A percentile compares a stretch with the other conserved stretches of the same genome.
Evolutionary conservation across 2,329 filamentous ascomycete genomes (phyloP).

Genomic region (Fusarium sp.): DNA sequence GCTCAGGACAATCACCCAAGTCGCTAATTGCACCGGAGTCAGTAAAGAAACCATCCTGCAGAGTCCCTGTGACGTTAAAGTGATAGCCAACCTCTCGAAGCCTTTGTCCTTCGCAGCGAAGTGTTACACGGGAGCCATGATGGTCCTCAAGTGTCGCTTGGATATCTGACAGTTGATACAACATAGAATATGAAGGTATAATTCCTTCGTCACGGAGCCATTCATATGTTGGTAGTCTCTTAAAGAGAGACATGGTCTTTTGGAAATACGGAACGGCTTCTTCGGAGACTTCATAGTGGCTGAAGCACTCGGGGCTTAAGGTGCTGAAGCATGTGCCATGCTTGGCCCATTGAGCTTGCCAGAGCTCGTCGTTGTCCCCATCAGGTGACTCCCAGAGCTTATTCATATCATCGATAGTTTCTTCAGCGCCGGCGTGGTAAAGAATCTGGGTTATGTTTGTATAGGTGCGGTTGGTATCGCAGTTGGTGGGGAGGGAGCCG

Average conservation of each 20-base stretch:
- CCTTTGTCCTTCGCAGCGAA: conserved; percentile 12
- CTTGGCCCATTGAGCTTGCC: conserved; percentile 16
- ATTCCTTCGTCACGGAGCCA: conserved; percentile 27
- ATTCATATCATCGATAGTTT: conserved; percentile 8
- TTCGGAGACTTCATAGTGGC: conserved; percentile 10
- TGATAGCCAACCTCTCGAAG: conserved; percentile 18
- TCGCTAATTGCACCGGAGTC: conserved; percentile 2
- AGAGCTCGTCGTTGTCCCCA: conserved; percentile 8
- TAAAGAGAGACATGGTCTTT: conserved; percentile 17
- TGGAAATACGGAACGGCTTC: conserved; percentile 25
- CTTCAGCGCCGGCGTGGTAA: conserved; percentile 16
- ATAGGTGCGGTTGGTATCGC: conserved; percentile 29
- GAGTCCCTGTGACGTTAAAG: conserved; percentile 22
- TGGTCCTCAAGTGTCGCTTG: conserved; percentile 10
- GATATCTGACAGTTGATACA: conserved; percentile 16
- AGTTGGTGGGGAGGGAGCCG: conserved; percentile 13
- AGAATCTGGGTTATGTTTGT: conserved; percentile 29
- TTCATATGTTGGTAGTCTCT: conserved; percentile 12
- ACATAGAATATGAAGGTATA: conserved; percentile 18
- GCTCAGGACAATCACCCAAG: conserved; percentile 2
- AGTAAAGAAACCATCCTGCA: conserved; percentile 12
- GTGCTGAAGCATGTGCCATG: conserved; percentile 28
- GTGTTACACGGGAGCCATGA: conserved; percentile 21
- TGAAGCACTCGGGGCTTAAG: conserved; percentile 17
- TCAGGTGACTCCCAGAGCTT: conserved; percentile 6